phyloP scores from a whole-genome alignment of 148 eudicot species.

The Chenopodium album region DNA sequence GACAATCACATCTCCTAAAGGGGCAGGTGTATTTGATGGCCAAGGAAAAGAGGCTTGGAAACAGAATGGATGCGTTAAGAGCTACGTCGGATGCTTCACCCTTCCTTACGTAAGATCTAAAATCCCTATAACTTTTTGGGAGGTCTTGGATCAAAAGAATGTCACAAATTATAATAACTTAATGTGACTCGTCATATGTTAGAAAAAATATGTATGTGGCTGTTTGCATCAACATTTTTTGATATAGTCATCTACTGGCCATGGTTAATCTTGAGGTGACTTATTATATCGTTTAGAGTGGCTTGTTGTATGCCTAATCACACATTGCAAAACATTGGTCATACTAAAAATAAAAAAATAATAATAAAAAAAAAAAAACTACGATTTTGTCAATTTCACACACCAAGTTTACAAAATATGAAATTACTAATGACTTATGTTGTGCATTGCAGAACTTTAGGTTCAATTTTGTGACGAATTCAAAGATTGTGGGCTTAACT shows the following conservation, averaged over 20 bases:
- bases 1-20: slow-evolving; percentile 31
- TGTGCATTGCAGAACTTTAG: slow-evolving; percentile 39
- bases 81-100: slow-evolving; percentile 25
- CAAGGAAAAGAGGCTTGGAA: slow-evolving; percentile 54
- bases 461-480: slow-evolving; percentile 45
- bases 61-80: slow-evolving; percentile 29
- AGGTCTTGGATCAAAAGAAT: too few relatives aligned
- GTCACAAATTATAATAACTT: too few relatives aligned
- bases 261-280: not conserved
- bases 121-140: not conserved
- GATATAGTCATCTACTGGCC: too few relatives aligned
- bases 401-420: not conserved
- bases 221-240: too few relatives aligned
- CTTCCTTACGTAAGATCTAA: slow-evolving; percentile 51
- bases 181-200: too few relatives aligned
- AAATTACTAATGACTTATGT: not conserved
- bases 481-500: slow-evolving; percentile 36
- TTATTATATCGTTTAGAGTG: too few relatives aligned
- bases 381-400: too few relatives aligned
- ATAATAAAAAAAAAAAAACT: too few relatives aligned
- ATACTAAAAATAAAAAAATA: too few relatives aligned
- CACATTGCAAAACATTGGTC: too few relatives aligned
- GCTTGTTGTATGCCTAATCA: too few relatives aligned
- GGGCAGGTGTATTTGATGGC: slow-evolving; percentile 54
- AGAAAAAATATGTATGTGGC: too few relatives aligned